Percentiles rank a stretch among this genome's conserved stretches.
phyloP scores from a whole-genome alignment of 2,329 filamentous ascomycete genomes.

The Dactylellina leptospora region DNA sequence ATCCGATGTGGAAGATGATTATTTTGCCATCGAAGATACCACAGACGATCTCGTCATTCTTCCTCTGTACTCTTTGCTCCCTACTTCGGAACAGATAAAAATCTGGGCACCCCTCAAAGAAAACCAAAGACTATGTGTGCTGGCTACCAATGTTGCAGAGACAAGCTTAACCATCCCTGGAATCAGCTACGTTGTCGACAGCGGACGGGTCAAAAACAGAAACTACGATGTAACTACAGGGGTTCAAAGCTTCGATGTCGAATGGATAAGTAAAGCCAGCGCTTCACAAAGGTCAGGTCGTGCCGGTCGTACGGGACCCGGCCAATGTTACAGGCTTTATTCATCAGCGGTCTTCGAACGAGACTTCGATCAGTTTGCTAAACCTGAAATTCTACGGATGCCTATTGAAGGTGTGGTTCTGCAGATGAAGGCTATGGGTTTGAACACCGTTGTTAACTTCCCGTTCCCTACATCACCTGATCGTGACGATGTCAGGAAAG shows the following conservation, averaged over 20 bases:
- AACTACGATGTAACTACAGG: constrained; percentile 87
- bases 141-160: constrained; percentile 96
- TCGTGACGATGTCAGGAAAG: constrained; percentile 76
- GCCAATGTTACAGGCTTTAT: constrained; percentile 94
- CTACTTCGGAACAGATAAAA: constrained; percentile 86
- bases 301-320: constrained; percentile 92
- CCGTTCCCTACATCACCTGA: constrained; percentile 94
- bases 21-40: constrained; percentile 70
- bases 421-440: constrained; percentile 92
- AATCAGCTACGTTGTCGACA: constrained; percentile 94
- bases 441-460: constrained; percentile 90
- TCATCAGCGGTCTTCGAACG: constrained; percentile 93
- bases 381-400: constrained; percentile 88
- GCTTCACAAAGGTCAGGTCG: constrained; percentile 90
- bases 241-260: constrained; percentile 93
- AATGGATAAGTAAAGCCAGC: constrained; percentile 97
- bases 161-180: constrained; percentile 96
- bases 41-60: constrained; percentile 73
- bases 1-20: constrained; percentile 63
- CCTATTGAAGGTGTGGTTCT: constrained; percentile 92
- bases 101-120: constrained; percentile 88
- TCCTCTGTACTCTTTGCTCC: constrained; percentile 91
- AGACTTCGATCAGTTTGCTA: constrained; percentile 84
- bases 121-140: constrained; percentile 81
- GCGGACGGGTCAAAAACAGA: constrained; percentile 89